Percentiles rank a stretch among this genome's conserved stretches.
These are phyloP conservation scores for Pholiota conissans DNA, from an alignment of 768 basidiomycete species.

Conservation along the genomic window DNA sequence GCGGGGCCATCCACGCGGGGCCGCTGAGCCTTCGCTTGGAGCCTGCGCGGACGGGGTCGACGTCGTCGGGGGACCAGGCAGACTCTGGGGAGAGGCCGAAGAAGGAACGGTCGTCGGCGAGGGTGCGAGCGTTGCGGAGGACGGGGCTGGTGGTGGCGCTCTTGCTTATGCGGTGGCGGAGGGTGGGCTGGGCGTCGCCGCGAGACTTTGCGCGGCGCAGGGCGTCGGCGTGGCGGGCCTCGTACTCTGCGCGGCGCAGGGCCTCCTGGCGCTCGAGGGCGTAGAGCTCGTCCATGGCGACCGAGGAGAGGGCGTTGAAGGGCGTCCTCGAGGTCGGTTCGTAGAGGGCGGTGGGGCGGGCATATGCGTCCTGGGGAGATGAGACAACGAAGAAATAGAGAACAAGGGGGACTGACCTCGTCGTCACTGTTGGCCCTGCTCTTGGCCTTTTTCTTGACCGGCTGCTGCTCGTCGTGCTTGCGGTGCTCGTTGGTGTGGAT, in stretches of 20 bases:
- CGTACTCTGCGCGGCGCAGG: slow-evolving; percentile 82
- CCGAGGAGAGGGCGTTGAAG: slow-evolving; percentile 67
- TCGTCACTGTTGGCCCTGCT: slow-evolving; percentile 81
- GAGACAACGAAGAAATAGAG: slow-evolving; percentile 7
- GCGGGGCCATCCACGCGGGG: slow-evolving; percentile 54
- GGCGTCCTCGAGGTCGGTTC: slow-evolving; percentile 46
- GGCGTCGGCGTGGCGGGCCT: slow-evolving; percentile 71
- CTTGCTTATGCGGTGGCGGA: slow-evolving; percentile 43
- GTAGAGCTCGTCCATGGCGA: slow-evolving; percentile 88
- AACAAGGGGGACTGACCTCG: slow-evolving; percentile 55
- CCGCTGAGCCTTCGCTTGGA: slow-evolving; percentile 51
- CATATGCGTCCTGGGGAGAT: slow-evolving; percentile 50
- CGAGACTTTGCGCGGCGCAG: slow-evolving; percentile 66
- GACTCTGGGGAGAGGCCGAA: slow-evolving; percentile 40
- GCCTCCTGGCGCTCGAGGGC: slow-evolving; percentile 88
- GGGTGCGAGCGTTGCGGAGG: slow-evolving; percentile 33
- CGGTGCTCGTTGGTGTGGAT: slow-evolving; percentile 73
- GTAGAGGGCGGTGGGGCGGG: slow-evolving; percentile 53
- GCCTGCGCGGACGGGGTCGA: slow-evolving; percentile 14
- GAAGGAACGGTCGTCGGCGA: slow-evolving; percentile 39
- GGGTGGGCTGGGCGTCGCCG: slow-evolving; percentile 23
- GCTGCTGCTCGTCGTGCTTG: slow-evolving; percentile 17
- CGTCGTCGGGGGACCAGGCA: slow-evolving; percentile 23
- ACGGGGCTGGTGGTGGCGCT: slow-evolving; percentile 72
- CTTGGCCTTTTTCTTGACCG: slow-evolving; percentile 75